Evolutionary conservation across 2,329 filamentous ascomycete species (phyloP).

Genomic region (Apiospora kogelbergensis): DNA sequence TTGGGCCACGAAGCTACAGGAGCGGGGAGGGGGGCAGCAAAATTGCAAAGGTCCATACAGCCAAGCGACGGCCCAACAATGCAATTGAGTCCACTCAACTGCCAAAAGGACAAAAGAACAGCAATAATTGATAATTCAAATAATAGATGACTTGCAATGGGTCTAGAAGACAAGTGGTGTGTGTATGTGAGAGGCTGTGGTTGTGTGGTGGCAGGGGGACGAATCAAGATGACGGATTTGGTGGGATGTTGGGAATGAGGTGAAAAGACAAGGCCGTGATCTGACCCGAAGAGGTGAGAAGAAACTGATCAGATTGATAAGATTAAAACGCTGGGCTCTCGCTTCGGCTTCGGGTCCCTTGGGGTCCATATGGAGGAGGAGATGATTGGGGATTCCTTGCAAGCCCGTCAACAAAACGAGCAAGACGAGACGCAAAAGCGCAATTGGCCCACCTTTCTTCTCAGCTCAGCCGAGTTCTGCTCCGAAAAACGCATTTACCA

Average conservation of each 20-base stretch:
- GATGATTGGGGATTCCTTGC: neutral
- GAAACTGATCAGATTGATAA: conserved; percentile 40
- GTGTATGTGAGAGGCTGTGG: conserved; percentile 4
- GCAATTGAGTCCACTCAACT: neutral
- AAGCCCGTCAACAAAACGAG: neutral
- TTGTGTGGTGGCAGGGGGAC: conserved; percentile 8
- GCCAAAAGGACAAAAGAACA: neutral
- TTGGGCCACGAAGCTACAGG: neutral
- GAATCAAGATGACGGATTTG: conserved; percentile 17
- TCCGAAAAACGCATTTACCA: conserved; percentile 1
- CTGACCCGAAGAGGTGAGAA: conserved; percentile 17
- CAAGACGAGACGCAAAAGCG: neutral
- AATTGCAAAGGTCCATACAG: neutral
- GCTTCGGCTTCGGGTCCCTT: neutral
- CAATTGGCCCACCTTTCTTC: neutral
- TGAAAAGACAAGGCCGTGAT: conserved; percentile 16
- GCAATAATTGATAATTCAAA: neutral
- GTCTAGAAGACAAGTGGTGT: neutral
- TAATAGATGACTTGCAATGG: neutral
- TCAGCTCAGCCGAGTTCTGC: neutral
- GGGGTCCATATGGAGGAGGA: conserved; percentile 1
- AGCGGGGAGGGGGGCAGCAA: neutral
- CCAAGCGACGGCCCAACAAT: neutral
- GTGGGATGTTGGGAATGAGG: conserved; percentile 13
- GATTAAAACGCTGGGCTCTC: conserved; percentile 24